Evolutionary conservation across 2,329 filamentous ascomycete genomes (phyloP).

Genomic region (Lomentospora prolificans): DNA sequence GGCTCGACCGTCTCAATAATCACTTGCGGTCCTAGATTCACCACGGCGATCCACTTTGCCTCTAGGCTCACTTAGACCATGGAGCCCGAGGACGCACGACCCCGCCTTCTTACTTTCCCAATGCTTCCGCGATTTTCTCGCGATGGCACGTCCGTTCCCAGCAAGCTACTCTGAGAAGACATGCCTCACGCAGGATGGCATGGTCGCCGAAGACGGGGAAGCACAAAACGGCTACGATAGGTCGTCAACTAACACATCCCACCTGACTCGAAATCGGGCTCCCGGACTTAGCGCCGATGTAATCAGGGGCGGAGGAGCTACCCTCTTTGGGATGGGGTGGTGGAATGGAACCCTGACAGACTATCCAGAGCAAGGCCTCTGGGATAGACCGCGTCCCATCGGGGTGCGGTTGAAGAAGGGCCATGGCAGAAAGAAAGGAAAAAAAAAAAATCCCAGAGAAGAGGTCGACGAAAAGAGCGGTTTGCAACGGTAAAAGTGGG

Average conservation of each 20-base stretch:
- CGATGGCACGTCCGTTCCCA: neutral
- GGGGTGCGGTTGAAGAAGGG: no score
- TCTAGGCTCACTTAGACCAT: no score
- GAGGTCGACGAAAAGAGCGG: neutral
- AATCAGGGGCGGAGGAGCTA: conserved; percentile 2
- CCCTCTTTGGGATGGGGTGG: neutral
- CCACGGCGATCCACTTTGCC: neutral
- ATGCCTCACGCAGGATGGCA: no score
- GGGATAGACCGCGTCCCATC: no score
- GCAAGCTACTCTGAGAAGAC: no score
- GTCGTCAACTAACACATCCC: neutral
- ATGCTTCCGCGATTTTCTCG: neutral
- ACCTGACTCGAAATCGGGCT: neutral
- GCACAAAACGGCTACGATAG: no score
- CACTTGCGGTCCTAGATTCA: neutral
- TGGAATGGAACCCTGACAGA: neutral
- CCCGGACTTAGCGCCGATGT: neutral
- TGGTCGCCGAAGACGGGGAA: no score
- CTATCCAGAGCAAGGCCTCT: no score
- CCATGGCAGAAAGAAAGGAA: neutral
- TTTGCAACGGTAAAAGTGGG: neutral
- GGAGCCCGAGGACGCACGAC: neutral
- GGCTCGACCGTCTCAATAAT: neutral
- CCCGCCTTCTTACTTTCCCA: neutral
- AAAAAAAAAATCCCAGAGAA: neutral